Evolutionary conservation across 306 rosid genomes (phyloP), one percentile per base, ranked within the genome.

Genomic region (Crataegus laevigata): DNA sequence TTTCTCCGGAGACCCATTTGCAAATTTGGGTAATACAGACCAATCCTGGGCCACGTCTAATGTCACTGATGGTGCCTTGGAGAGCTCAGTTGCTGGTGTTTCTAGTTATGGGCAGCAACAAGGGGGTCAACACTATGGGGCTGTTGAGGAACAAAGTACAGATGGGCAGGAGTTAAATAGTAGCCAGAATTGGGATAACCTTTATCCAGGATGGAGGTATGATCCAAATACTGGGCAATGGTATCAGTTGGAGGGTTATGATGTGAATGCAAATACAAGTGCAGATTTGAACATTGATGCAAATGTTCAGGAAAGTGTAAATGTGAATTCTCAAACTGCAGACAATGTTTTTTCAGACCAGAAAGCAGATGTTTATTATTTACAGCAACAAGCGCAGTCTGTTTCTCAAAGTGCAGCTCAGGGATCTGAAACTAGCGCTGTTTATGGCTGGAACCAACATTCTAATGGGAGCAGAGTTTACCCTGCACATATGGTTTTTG

Each of bases 141-240:
- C 61, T 78, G 72, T 85, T 60, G 47, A 62, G 29, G 80, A 74
- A 59, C 60, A 74, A 13, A 59, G 52, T 12, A 8, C 73, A 50
- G 78, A 64, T 36, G 88, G 63, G 43, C 88, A 88, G 70, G 89
- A 86, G 73, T 79, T 73, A 22, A 84, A 38, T 80, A 72, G 76
- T 74, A 66, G 80, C 75, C 96, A 86, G 80, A 71, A 75, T 68
- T 89, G 87, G 97, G 97, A 91, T 77, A 77, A 78, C 77, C 85
- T 73, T 47, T 89, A 85, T 84, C 94, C 94, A 4, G 94, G 97
- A 62, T 91, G 97, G 97, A 87, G 80, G 84, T 91, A 80, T 71
- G 94, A 91, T 67, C 65, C 63, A 42, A 68, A 51, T 77, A 85
- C 86, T 6, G 83, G 88, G 77, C 89, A 91, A 68, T 91, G 97